Evolutionary conservation across 1,284 basidiomycete species (phyloP), one percentile per base, ranked within the genome.

Genomic region (Pseudozyma sp.): DNA sequence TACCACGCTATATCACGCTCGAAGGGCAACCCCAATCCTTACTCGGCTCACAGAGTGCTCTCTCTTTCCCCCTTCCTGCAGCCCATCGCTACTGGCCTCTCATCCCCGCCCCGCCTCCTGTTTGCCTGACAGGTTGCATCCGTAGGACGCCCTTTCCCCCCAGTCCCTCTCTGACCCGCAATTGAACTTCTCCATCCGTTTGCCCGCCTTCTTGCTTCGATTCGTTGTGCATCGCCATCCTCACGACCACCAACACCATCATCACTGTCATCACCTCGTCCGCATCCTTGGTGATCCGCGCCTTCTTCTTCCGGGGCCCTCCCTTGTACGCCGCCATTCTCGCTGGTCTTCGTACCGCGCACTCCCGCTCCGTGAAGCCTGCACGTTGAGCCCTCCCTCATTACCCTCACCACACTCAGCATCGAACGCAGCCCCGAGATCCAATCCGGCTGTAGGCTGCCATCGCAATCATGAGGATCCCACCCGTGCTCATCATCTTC

Each of bases 401-500:
- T 30, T n/a, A 29, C 50, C 51, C 10, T 24, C 0, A 29, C 37
- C 24, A n/a, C 24, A 50, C n/a, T 40, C 16, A 9, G 35, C 45
- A 6, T 37, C 17, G n/a, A 35, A 35, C 16, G 31, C 42, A 35
- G 8, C 40, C 34, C 17, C 45, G n/a, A 14, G 17, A 48, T 34
- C 13, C n/a, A 14, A 14, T 13, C 52, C 24, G 24, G 34, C 35
- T 10, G 14, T 29, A 45, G 42, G 10, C 40, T 7, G 19, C 24
- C 42, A 30, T 42, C n/a, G 13, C 55, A 30, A 66, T 30, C 29
- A 74, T 74, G 71, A 52, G 54, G 40, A 47, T 74, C 31, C 54
- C 66, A 49, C 17, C 71, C 11, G 57, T 47, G 14, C 56, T 74
- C 35, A 30, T 74, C 66, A 66, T 66, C 52, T 62, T 66, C 30